Percentiles rank a stretch among this genome's conserved stretches.
Conservation (phyloP, 306 rosid genomes). For the Rosa multiflora region DNA sequence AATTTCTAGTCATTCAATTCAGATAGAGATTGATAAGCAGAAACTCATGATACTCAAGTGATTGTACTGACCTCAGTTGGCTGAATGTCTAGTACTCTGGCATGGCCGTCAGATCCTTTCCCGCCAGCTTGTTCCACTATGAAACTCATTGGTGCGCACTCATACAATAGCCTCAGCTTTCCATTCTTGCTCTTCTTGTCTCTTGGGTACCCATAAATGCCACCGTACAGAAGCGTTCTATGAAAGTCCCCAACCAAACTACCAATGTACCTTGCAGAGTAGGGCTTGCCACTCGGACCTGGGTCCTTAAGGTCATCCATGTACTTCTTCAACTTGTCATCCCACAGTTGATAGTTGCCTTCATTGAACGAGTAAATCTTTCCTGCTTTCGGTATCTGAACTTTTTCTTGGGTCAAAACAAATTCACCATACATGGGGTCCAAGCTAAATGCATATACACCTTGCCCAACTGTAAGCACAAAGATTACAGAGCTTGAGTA, state of each 20-base stretch:
- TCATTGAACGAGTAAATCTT: conserved; percentile 92
- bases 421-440: conserved; percentile 96
- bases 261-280: conserved; percentile 92
- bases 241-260: conserved; percentile 96
- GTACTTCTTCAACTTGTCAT: conserved; percentile 88
- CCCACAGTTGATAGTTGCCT: conserved; percentile 96
- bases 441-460: conserved; percentile 75
- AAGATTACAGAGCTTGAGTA: conserved; percentile 92
- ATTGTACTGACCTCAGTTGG: conserved; percentile 67
- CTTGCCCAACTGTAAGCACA: conserved; percentile 80
- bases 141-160: conserved; percentile 99
- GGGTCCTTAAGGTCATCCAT: conserved; percentile 90
- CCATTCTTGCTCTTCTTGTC: conserved; percentile 98
- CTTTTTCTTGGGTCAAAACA: conserved; percentile 75
- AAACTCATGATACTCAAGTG: background rate
- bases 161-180: conserved; percentile 88
- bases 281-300: conserved; percentile 89
- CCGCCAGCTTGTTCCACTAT: conserved; percentile 99
- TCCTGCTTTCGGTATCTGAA: conserved; percentile 83
- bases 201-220: conserved; percentile 93
- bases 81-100: conserved; percentile 82
- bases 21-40: background rate
- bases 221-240: conserved; percentile 85
- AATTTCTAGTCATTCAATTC: conserved; percentile 3
- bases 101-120: conserved; percentile 88